These are phyloP conservation scores for Curvularia sp. DNA, from an alignment of 2,329 filamentous ascomycete genomes.

Conservation along the genomic window DNA sequence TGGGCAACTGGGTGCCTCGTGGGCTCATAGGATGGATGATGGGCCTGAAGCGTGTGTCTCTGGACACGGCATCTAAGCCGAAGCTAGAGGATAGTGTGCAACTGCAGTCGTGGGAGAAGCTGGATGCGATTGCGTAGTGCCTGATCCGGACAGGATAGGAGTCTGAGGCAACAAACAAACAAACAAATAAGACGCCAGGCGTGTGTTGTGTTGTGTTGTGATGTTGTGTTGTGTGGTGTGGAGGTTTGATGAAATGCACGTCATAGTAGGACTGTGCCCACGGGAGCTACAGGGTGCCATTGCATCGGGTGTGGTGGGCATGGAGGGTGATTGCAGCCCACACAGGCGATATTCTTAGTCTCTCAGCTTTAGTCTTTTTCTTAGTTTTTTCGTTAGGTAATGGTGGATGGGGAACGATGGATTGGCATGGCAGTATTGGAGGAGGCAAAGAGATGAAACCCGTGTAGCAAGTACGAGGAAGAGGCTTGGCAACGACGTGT, in stretches of 20 bases:
- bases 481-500: constrained; percentile 2
- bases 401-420: neutral
- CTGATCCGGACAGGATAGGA: too few species aligned
- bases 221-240: too few species aligned
- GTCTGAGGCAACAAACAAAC: neutral
- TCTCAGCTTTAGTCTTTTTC: too few species aligned
- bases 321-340: constrained; percentile 4
- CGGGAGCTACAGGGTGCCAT: constrained; percentile 9
- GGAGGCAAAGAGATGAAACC: constrained; percentile 2
- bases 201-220: too few species aligned
- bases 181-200: neutral
- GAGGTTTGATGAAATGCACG: constrained; percentile 9
- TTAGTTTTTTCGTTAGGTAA: neutral
- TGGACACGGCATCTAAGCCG: constrained; percentile 41
- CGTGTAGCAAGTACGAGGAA: neutral
- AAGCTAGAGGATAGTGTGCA: constrained; percentile 55
- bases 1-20: constrained; percentile 80
- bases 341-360: neutral
- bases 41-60: constrained; percentile 69
- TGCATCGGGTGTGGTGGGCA: constrained; percentile 3
- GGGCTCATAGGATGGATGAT: constrained; percentile 92
- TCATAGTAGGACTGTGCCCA: constrained; percentile 16
- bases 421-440: neutral
- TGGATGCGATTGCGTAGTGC: constrained; percentile 43
- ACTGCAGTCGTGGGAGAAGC: constrained; percentile 54